A percentile compares a stretch with the other conserved stretches of the same genome.
phyloP scores from a whole-genome alignment of 208 protist species.

The Trypanosoma platydactyli region DNA sequence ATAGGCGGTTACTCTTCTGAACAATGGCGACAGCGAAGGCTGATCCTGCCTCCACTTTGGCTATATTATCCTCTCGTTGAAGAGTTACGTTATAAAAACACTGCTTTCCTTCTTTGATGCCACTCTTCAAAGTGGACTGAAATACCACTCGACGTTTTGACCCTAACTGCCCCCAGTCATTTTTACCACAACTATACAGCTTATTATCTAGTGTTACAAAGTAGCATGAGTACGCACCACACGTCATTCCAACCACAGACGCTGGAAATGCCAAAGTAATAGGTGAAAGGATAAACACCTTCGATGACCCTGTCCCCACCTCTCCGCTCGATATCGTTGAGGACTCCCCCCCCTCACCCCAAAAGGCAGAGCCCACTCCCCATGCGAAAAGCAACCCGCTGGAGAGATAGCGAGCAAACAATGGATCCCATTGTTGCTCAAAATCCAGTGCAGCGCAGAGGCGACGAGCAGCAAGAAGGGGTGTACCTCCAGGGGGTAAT shows the following conservation, averaged over 20 bases:
- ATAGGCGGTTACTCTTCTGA: constrained; percentile 35
- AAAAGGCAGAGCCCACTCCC: constrained; percentile 3
- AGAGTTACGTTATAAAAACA: constrained; percentile 34
- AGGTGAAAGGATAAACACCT: constrained; percentile 11
- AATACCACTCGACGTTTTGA: constrained; percentile 24
- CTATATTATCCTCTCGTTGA: constrained; percentile 37
- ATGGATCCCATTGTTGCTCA: constrained; percentile 17
- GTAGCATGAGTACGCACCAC: constrained; percentile 38
- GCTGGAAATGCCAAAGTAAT: constrained; percentile 5
- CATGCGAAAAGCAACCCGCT: constrained; percentile 20
- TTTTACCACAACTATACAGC: constrained; percentile 37
- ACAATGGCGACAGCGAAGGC: constrained; percentile 46
- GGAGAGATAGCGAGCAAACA: constrained; percentile 26
- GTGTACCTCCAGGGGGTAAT: neutral
- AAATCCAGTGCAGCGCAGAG: constrained; percentile 2
- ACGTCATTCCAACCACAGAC: constrained; percentile 26
- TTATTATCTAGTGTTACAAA: constrained; percentile 38
- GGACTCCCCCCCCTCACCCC: neutral
- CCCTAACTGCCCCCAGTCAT: constrained; percentile 58
- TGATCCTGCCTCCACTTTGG: constrained; percentile 40
- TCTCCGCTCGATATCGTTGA: neutral
- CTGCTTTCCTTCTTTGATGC: constrained; percentile 11
- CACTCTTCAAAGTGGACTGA: neutral
- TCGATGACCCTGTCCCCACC: neutral
- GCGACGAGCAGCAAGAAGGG: constrained; percentile 1